phyloP scores from a whole-genome alignment of 2,329 filamentous ascomycete species.

The Stemphylium beticola region DNA sequence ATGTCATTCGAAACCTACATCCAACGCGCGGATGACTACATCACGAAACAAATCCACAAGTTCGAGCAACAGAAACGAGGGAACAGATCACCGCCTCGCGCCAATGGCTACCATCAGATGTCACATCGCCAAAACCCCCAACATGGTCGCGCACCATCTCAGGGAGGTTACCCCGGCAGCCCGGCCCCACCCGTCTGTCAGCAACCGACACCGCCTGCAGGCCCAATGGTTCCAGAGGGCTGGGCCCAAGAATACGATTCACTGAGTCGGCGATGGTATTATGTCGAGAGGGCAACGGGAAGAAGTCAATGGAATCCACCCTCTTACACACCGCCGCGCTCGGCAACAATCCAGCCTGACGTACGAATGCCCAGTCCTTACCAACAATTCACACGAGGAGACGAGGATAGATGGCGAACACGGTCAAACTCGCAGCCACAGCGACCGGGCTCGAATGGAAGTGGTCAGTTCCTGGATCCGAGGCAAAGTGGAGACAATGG shows the following conservation, averaged over 20 bases:
- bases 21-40: conserved; percentile 24
- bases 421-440: conserved; percentile 13
- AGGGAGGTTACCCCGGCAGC: conserved; percentile 6
- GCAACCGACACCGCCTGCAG: conserved; percentile 25
- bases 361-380: conserved; percentile 2
- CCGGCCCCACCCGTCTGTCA: conserved; percentile 9
- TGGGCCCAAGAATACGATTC: conserved; percentile 69
- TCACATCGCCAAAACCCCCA: conserved; percentile 2
- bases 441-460: background rate
- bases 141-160: conserved; percentile 4
- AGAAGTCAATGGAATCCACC: conserved; percentile 65
- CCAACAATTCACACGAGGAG: background rate
- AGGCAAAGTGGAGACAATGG: background rate
- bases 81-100: conserved; percentile 9
- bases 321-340: conserved; percentile 14
- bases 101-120: conserved; percentile 14
- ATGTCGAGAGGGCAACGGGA: conserved; percentile 65
- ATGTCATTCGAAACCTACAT: conserved; percentile 24
- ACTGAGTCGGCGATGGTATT: conserved; percentile 66
- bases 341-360: conserved; percentile 6
- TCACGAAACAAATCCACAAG: conserved; percentile 25
- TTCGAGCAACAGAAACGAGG: conserved; percentile 23
- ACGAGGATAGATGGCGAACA: conserved; percentile 1
- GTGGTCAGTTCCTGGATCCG: conserved; percentile 6
- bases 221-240: conserved; percentile 53